Base-by-base conservation (phyloP, 2,329 filamentous ascomycete genomes). In the Cladosporium halotolerans region DNA sequence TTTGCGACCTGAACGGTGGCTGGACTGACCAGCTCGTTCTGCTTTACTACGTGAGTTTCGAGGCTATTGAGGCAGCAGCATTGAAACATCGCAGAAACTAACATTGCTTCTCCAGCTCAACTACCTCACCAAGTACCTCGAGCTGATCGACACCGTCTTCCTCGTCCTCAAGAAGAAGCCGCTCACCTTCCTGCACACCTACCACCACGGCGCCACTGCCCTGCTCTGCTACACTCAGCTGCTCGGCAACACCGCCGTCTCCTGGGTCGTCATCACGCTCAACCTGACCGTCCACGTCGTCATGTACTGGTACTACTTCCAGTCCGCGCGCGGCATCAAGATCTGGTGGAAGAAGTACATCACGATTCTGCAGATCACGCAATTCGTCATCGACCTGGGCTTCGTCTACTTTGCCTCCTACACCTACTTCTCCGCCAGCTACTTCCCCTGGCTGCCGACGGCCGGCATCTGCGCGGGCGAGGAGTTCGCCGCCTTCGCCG, bases 221-320 rank as follows among this genome's bases (percentile, higher is more conserved):
- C 85, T 57, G 16, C 53, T 53, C 38, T 53, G 56, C 57, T 55
- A 55, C 39, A 53, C 48, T 50, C 57, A 58, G 43, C 53, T 57
- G 23, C 52, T 96, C 67, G 92, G 92, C 62, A 83, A 88, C 68
- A 97, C 92, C 43, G 82, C 92, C 41, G 92, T 97, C 54, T 95
- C 91, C 57, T 97, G 92, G 92, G 89, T 96, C 53, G 85, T 86
- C 58, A 97, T 97, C 70, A 86, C 83, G 51, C 83, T 97, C 65
- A 97, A 97, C 81, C 76, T 97, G 68, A 83, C 83, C 59, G 92
- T 97, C 52, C 92, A 97, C 76, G 92, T 97, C 55, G 88, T 96
- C 70, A 97, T 97, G 92, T 97, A 97, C 85, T 96, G 91, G 91
- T 97, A 97, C 84, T 97, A 97, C 83, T 97, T 97, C 85, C 92